Base-by-base conservation (phyloP, 2,329 filamentous ascomycete species). In the Lojkania enalia region DNA sequence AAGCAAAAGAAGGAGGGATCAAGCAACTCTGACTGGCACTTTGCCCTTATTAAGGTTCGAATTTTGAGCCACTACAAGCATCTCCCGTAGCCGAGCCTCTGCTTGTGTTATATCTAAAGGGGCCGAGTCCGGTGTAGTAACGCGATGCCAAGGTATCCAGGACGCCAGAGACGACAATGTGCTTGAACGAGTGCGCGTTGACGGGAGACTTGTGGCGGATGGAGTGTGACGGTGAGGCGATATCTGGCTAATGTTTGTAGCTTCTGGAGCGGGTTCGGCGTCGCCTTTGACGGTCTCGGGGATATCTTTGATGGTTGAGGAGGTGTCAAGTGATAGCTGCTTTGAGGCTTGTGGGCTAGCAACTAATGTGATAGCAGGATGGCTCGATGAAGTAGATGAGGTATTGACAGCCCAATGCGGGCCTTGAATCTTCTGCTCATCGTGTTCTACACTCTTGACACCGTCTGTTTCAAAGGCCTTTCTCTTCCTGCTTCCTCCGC, bases 71-170 rank as follows among this genome's bases (percentile, higher is more conserved):
- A 54, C 51, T 30, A 57, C 44, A n/a, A 69, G 50, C 55, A 69
- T 57, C 25, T 67, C 63, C 43, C 63, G 55, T 20, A 69, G 38
- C 15, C 60, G 59, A 7, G 55, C 46, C 35, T 68, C 65, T 9
- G 60, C 65, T 46, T 55, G 61, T n/a, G 62, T 61, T 18, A 63
- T 27, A 30, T 64, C 64, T 43, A 58, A 50, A 21, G 33, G 19
- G 9, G 55, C 51, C 7, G 49, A 48, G 21, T 30, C 46, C 0
- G 49, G 20, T 29, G 46, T 54, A 3, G 53, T 25, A 13, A 51
- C 49, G 9, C 65, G 63, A n/a, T 53, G 54, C 65, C 66, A 69
- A 5, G 64, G 63, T n/a, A 69, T 39, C 66, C 66, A 69, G 11
- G 65, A 63, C 14, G 61, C 46, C 19, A 69, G 47, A 3, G 66